Conservation (phyloP, 2,329 filamentous ascomycete species). For the Colletotrichum somersetense region DNA sequence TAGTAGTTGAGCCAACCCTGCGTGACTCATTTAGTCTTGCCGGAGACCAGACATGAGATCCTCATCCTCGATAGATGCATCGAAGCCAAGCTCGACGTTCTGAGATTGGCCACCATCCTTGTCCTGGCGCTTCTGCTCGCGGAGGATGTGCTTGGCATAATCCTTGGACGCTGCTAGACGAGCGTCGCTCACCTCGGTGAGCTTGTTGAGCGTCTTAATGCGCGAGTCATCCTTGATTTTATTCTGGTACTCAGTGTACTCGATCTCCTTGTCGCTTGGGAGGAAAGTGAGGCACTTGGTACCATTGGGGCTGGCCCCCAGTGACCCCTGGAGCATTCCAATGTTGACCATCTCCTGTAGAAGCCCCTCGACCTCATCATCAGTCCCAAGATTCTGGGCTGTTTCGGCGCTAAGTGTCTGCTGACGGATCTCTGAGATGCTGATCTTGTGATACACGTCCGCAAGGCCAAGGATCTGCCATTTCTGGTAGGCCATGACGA, state of each 20-base stretch:
- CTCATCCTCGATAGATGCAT: slow-evolving; percentile 68
- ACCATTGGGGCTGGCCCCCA: slow-evolving; percentile 61
- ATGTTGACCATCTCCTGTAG: slow-evolving; percentile 68
- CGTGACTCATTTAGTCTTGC: slow-evolving; percentile 33
- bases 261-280: slow-evolving; percentile 55
- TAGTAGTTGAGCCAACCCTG: background rate
- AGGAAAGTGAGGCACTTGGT: slow-evolving; percentile 66
- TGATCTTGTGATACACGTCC: slow-evolving; percentile 75
- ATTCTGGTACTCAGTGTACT: slow-evolving; percentile 64
- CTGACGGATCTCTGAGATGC: slow-evolving; percentile 64
- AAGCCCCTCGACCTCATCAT: slow-evolving; percentile 60
- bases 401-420: slow-evolving; percentile 68
- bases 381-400: slow-evolving; percentile 56
- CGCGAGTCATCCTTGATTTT: slow-evolving; percentile 59
- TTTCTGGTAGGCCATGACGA: slow-evolving; percentile 77
- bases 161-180: slow-evolving; percentile 68
- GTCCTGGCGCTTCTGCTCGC: slow-evolving; percentile 61
- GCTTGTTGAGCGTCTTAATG: slow-evolving; percentile 59
- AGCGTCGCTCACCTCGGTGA: slow-evolving; percentile 66
- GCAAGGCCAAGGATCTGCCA: slow-evolving; percentile 82
- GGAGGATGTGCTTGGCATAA: slow-evolving; percentile 62
- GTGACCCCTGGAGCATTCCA: slow-evolving; percentile 64
- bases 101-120: slow-evolving; percentile 54
- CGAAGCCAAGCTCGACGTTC: slow-evolving; percentile 56
- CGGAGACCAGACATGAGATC: slow-evolving; percentile 68